Percentiles rank a stretch among this genome's conserved stretches.
Evolutionary conservation across 2,329 filamentous ascomycete species (phyloP).

Genomic region (Sporothrix pallida): DNA sequence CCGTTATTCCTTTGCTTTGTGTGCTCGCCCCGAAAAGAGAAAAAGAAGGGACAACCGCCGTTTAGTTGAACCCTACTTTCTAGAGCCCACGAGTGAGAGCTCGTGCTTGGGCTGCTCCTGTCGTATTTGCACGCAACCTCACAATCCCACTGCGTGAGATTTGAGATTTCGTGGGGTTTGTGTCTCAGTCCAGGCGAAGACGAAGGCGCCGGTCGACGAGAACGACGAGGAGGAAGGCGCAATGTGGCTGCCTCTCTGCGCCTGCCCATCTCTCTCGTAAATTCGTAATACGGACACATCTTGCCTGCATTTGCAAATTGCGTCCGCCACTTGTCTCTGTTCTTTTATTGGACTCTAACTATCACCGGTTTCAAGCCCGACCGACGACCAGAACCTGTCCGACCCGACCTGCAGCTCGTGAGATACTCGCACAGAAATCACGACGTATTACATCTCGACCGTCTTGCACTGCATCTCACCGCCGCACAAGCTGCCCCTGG

Average conservation of each 20-base stretch:
- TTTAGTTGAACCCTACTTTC: background rate
- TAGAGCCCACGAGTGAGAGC: background rate
- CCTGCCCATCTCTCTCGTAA: background rate
- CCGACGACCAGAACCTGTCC: background rate
- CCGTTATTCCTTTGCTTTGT: background rate
- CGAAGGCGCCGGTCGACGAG: background rate
- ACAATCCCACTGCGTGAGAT: constrained; percentile 4
- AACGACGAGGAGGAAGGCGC: background rate
- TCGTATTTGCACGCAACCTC: constrained; percentile 7
- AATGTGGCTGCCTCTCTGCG: background rate
- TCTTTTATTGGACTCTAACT: background rate
- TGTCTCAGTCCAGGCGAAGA: constrained; percentile 15
- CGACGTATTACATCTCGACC: background rate
- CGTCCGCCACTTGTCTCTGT: constrained; percentile 17
- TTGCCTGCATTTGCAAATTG: constrained; percentile 10
- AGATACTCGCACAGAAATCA: no score
- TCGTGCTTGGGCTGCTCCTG: background rate
- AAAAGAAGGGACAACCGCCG: constrained; percentile 10
- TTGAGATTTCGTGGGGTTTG: constrained; percentile 10
- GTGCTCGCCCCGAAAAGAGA: constrained; percentile 11
- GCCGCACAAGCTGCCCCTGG: constrained; percentile 2
- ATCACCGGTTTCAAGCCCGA: constrained; percentile 18
- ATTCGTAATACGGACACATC: background rate
- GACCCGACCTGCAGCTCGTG: background rate
- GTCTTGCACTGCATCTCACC: background rate